These are phyloP conservation scores for Epipyxis sp. DNA, from an alignment of 108 stramenopile species.

Conservation along the genomic window DNA sequence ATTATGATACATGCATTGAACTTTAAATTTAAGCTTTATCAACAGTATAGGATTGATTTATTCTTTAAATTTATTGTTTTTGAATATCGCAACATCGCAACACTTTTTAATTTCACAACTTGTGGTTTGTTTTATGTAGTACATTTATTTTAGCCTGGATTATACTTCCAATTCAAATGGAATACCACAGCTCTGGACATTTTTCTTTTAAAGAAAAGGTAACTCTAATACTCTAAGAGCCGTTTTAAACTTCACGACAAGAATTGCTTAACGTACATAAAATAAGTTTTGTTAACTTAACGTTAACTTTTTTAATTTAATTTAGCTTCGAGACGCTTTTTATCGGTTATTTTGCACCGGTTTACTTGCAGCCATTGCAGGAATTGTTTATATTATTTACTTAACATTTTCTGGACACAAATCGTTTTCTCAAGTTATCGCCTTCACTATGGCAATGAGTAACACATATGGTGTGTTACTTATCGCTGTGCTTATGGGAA, in stretches of 20 bases:
- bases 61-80: no score
- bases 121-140: conserved; percentile 62
- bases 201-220: conserved; percentile 54
- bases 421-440: not conserved
- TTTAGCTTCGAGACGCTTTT: conserved; percentile 17
- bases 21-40: no score
- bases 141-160: conserved; percentile 74
- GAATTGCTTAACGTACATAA: no score
- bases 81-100: not conserved
- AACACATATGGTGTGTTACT: conserved; percentile 79
- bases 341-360: not conserved
- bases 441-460: conserved; percentile 63
- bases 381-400: conserved; percentile 14
- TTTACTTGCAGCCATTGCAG: not conserved
- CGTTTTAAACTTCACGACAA: no score
- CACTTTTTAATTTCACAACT: not conserved
- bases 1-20: no score
- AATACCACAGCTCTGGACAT: conserved; percentile 62
- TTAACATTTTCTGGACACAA: not conserved
- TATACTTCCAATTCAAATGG: conserved; percentile 61
- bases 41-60: no score
- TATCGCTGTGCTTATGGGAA: conserved; percentile 67
- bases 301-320: no score
- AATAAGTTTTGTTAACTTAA: no score
- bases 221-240: not conserved